Evolutionary conservation across 805 yeast species (phyloP).

Genomic region (Yamadazyma olivae): DNA sequence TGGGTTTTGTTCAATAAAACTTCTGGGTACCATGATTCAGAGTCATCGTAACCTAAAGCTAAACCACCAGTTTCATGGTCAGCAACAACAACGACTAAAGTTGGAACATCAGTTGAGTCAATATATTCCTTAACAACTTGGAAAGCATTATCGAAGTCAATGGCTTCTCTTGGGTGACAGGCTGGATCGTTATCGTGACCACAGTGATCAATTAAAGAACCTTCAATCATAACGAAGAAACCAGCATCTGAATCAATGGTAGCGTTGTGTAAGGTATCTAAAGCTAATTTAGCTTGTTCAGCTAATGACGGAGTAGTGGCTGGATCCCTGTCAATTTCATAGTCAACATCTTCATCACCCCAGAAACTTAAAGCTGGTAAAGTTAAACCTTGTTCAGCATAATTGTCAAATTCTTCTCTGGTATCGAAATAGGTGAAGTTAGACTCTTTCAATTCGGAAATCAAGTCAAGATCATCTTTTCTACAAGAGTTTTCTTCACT

Average conservation of each 20-base stretch:
- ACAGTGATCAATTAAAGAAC: constrained; percentile 92
- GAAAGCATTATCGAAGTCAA: constrained; percentile 84
- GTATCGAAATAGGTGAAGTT: constrained; percentile 68
- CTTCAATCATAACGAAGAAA: constrained; percentile 83
- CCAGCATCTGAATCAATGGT: constrained; percentile 75
- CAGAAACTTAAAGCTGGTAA: constrained; percentile 77
- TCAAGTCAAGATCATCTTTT: constrained; percentile 64
- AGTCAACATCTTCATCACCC: constrained; percentile 78
- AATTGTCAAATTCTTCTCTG: constrained; percentile 54
- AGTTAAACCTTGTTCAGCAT: constrained; percentile 54
- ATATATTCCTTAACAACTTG: constrained; percentile 69
- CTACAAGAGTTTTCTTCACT: constrained; percentile 61
- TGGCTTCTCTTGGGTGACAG: constrained; percentile 87
- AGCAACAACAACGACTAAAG: constrained; percentile 76
- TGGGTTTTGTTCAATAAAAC: constrained; percentile 65
- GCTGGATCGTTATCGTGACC: constrained; percentile 94
- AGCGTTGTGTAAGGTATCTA: constrained; percentile 63
- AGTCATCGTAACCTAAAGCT: constrained; percentile 4
- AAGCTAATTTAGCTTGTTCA: constrained; percentile 74
- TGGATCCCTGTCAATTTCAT: constrained; percentile 71
- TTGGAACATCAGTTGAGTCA: constrained; percentile 65
- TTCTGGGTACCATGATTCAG: constrained; percentile 70
- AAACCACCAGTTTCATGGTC: constrained; percentile 97
- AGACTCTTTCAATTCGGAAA: constrained; percentile 53
- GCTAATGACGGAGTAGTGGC: constrained; percentile 68